Percentiles rank a stretch among this genome's conserved stretches.
phyloP scores from a whole-genome alignment of 202 grass and related monocot species.

The Setaria viridis region DNA sequence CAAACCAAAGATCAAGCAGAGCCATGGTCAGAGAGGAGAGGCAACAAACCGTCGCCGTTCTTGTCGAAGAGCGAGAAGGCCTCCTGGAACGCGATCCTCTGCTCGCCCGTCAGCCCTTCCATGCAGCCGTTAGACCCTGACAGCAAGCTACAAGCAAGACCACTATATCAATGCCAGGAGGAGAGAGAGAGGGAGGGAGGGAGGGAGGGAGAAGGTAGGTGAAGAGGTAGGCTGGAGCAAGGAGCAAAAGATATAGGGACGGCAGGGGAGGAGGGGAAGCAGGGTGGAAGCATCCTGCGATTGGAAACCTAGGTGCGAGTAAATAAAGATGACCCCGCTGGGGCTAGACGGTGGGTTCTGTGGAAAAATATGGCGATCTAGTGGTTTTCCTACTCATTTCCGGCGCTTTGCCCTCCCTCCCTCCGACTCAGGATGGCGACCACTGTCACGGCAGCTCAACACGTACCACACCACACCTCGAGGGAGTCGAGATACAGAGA shows the following conservation, averaged over 20 bases:
- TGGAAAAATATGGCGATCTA: conserved; percentile 41
- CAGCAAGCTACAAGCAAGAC: not conserved
- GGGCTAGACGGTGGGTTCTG: conserved; percentile 42
- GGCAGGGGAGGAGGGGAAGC: conserved; percentile 56
- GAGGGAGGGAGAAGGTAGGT: not conserved
- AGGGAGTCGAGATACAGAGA: not conserved
- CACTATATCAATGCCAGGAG: not conserved
- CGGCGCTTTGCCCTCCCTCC: conserved; percentile 31
- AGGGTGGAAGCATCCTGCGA: conserved; percentile 50
- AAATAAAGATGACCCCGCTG: conserved; percentile 41
- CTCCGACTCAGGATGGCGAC: conserved; percentile 12
- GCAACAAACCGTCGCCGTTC: conserved; percentile 68
- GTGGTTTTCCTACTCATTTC: conserved; percentile 58
- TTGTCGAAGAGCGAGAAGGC: conserved; percentile 83
- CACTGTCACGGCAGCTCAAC: not conserved
- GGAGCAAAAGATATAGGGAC: conserved; percentile 24
- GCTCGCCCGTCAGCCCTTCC: conserved; percentile 69
- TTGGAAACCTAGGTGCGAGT: not conserved
- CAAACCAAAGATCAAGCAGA: not conserved
- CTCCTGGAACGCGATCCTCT: conserved; percentile 63
- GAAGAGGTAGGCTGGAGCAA: not conserved
- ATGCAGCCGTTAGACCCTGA: conserved; percentile 25
- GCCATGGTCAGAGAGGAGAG: not conserved
- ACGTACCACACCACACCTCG: not conserved
- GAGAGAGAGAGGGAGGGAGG: not conserved